phyloP scores from a whole-genome alignment of 1,284 basidiomycete species.

The Leccinum subrobustum region DNA sequence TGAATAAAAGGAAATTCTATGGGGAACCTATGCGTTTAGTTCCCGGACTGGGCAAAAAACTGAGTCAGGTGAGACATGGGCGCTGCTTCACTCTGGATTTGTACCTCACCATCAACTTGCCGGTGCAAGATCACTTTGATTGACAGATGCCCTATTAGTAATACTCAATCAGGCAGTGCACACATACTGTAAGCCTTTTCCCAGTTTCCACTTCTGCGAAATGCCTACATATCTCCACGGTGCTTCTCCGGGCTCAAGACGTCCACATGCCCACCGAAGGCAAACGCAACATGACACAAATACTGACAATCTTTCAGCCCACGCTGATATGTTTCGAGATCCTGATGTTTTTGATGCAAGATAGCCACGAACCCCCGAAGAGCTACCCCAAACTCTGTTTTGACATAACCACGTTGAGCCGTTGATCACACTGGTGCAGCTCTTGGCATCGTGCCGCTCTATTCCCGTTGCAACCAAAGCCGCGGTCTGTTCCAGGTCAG shows the following conservation, averaged over 20 bases:
- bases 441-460: background rate
- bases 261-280: background rate
- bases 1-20: constrained; percentile 18
- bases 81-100: constrained; percentile 19
- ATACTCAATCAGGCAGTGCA: constrained; percentile 1
- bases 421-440: background rate
- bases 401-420: background rate
- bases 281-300: background rate
- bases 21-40: constrained; percentile 3
- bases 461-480: background rate
- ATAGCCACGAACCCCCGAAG: background rate
- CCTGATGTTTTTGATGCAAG: background rate
- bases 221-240: background rate
- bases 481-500: background rate
- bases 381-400: background rate
- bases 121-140: constrained; percentile 13
- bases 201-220: background rate
- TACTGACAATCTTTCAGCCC: background rate
- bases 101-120: constrained; percentile 20
- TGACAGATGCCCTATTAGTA: background rate
- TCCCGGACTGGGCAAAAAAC: constrained; percentile 9
- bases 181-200: background rate
- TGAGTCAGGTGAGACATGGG: constrained; percentile 5
- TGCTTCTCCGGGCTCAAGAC: background rate
- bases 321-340: background rate